A percentile compares a stretch with the other conserved stretches of the same genome.
Conservation (phyloP, 352 stramenopile genomes). For the Phytophthora cryptogea region DNA sequence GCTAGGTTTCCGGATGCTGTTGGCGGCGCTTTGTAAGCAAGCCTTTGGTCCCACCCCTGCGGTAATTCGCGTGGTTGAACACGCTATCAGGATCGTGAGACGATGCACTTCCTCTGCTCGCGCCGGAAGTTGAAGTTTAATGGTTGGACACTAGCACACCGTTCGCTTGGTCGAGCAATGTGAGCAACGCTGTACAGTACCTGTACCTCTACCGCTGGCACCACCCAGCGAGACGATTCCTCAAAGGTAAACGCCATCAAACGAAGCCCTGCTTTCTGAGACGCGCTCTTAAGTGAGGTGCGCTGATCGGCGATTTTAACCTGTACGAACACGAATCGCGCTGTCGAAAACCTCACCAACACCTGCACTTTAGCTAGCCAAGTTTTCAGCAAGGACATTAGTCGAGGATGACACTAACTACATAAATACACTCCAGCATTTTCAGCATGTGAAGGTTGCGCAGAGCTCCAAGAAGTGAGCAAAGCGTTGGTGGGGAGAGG, state of each 20-base stretch:
- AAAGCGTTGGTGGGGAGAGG: conserved; percentile 9
- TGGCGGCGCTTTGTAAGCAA: conserved; percentile 15
- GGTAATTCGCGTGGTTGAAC: conserved; percentile 10
- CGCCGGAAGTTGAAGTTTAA: conserved; percentile 1
- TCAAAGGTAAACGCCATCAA: background rate
- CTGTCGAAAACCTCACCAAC: background rate
- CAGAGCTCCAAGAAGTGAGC: conserved; percentile 12
- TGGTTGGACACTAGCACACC: background rate
- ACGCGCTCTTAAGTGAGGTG: too few relatives aligned
- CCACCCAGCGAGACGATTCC: background rate
- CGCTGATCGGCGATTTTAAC: too few relatives aligned
- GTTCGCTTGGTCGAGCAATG: background rate
- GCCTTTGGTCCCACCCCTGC: conserved; percentile 5
- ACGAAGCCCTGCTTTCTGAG: background rate
- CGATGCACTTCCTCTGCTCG: conserved; percentile 1
- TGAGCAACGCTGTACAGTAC: too few relatives aligned
- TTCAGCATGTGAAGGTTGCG: conserved; percentile 12
- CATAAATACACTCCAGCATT: conserved; percentile 34
- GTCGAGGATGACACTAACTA: conserved; percentile 16
- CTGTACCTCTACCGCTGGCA: conserved; percentile 1
- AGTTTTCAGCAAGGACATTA: conserved; percentile 9
- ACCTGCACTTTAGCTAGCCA: conserved; percentile 6
- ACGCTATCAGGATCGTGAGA: conserved; percentile 17
- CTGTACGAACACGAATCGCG: too few relatives aligned
- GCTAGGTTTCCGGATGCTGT: conserved; percentile 23